Evolutionary conservation across 2,329 filamentous ascomycete species (phyloP), one percentile per base, ranked within the genome.

Genomic region (Calonectria fujianensis): DNA sequence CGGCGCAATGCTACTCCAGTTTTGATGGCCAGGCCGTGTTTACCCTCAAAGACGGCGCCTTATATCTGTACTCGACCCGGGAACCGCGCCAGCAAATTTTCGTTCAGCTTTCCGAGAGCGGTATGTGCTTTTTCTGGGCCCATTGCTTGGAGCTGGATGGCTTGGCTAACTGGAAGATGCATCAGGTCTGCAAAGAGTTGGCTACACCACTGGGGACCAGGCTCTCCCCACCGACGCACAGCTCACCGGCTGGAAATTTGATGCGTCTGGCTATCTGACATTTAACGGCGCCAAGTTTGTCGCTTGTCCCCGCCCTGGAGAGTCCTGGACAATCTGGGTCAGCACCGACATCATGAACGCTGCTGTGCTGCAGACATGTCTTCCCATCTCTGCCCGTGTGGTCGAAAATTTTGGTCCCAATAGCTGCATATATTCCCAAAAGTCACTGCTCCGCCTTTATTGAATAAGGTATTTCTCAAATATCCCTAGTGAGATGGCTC

Each of bases 191-290:
- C 29, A 14, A 9, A 63, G 24, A 41, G n/a, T 63, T 14, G 57
- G 57, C 57, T 63, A 63, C 35, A 31, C 31, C 37, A 63, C 57
- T 7, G 57, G 37, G 14, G 57, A 63, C 6, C 57, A 63, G 35
- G 5, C 57, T 18, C 6, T 24, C 16, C 57, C 57, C 14, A 27
- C 35, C 37, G 31, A 63, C 35, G 35, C 57, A 6, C 37, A 63
- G 24, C 57, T 63, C 7, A 29, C 0, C n/a, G 57, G 57, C 35
- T 63, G 57, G 57, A 63, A 63, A 41, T 3, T 29, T 10, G 37
- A 63, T 63, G 57, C 37, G 16, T 41, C 57, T 29, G 57, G 57
- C 0, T 35, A 63, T 9, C 24, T 63, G 39, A 41, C 35, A 27
- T 63, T 63, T 11, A 41, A 63, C 35, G 39, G 39, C 8, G 39